Percentiles rank a stretch among this genome's conserved stretches.
Evolutionary conservation across 768 basidiomycete genomes (phyloP).

Genomic region (Termitomyces sp.): DNA sequence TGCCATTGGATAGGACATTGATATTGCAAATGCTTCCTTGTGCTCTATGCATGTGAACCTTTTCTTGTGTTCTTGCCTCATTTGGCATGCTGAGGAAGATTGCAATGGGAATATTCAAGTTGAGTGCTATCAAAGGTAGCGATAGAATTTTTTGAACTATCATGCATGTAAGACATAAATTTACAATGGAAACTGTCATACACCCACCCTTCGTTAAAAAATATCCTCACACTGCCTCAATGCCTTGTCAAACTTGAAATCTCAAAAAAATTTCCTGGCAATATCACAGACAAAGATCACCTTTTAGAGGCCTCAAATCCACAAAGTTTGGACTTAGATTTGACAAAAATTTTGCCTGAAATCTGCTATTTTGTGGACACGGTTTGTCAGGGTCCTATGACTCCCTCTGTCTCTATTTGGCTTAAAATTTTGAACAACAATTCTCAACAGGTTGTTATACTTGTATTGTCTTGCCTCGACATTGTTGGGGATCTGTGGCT

Average conservation of each 20-base stretch:
- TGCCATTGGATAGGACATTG: background rate
- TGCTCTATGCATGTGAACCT: background rate
- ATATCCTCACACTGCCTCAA: too few species aligned
- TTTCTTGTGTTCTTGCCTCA: background rate
- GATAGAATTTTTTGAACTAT: background rate
- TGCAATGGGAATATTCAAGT: background rate
- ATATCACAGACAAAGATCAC: too few species aligned
- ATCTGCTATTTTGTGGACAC: background rate
- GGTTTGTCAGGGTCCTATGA: too few species aligned
- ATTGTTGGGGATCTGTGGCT: too few species aligned
- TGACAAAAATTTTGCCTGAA: background rate
- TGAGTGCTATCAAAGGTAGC: background rate
- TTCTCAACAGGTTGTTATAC: too few species aligned
- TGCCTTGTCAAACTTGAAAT: too few species aligned
- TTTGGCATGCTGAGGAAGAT: background rate
- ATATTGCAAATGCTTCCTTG: background rate
- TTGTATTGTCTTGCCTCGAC: background rate
- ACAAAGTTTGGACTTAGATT: background rate
- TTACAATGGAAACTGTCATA: too few species aligned
- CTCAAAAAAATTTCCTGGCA: too few species aligned
- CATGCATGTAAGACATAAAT: background rate
- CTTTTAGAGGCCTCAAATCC: background rate
- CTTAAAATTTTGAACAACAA: too few species aligned
- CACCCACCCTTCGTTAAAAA: too few species aligned
- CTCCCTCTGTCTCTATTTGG: too few species aligned